Evolutionary conservation across 148 eudicot genomes (phyloP), one percentile per base, ranked within the genome.

Genomic region (Chenopodium suecicum): DNA sequence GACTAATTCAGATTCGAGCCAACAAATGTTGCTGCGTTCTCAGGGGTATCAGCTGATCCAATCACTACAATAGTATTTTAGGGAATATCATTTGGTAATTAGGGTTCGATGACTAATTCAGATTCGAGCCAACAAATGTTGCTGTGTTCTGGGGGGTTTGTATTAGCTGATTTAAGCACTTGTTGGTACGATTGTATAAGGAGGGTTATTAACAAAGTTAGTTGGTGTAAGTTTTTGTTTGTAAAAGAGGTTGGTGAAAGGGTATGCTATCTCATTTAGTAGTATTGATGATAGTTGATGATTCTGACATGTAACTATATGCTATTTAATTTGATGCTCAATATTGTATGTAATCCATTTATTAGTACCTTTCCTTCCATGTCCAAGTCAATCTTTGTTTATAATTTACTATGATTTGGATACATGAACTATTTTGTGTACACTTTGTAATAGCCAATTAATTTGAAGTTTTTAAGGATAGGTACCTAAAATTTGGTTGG

Each of bases 191-290:
- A 41, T 41, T 4, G 7, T 41, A 13, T 9, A 10, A 2, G 16
- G 62, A 56, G 62, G 16, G 6, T 14, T 1, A 44, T 50, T 27
- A 29, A 76, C 41, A 20, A 23, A 47, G 22, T 25, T 76, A 20
- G 32, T 41, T 62, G 70, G 69, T 50, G 64, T 69, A 31, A 56
- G 16, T 27, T 58, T 23, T 48, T 78, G 76, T 79, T 54, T 71
- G 82, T 50, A 50, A 69, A 22, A 56, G 62, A 56, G 62, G 74
- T 79, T 48, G 81, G 81, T 78, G 74, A 67, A 69, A 41, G 46
- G 64, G 5, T 66, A 58, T 46, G 50, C 47, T 25, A 67, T 66
- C 75, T 48, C 74, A 79, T 79, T 79, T 68, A 67, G 20, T 56
- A 78, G 71, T 79, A 50, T 34, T 69, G 74, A 68, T 44, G 70